Conservation (phyloP, 2,329 filamentous ascomycete genomes). For the Diplodia corticola region DNA sequence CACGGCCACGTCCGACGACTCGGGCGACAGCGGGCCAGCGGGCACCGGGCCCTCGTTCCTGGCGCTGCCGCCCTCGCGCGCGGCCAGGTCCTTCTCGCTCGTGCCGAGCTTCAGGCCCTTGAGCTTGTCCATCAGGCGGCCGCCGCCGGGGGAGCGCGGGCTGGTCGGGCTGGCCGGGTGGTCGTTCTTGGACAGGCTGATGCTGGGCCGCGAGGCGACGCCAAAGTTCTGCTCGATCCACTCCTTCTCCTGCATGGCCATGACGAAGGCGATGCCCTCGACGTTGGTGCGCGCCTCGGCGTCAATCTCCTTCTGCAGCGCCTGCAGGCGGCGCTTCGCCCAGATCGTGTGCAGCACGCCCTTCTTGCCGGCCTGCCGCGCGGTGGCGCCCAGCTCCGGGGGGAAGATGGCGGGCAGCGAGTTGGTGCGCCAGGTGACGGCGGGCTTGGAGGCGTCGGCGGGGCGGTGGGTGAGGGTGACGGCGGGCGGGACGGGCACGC, state of each 20-base stretch:
- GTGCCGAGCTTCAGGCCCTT: slow-evolving; percentile 78
- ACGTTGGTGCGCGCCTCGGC: slow-evolving; percentile 70
- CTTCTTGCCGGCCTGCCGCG: slow-evolving; percentile 67
- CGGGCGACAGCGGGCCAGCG: slow-evolving; percentile 60
- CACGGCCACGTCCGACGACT: slow-evolving; percentile 63
- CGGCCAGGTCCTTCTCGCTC: slow-evolving; percentile 63
- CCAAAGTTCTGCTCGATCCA: slow-evolving; percentile 87
- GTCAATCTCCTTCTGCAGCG: slow-evolving; percentile 74
- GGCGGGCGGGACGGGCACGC: slow-evolving; percentile 68
- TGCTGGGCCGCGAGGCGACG: slow-evolving; percentile 48
- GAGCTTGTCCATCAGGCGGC: slow-evolving; percentile 74
- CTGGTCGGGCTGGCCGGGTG: slow-evolving; percentile 57
- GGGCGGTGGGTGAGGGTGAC: slow-evolving; percentile 63
- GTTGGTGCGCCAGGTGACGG: slow-evolving; percentile 63
- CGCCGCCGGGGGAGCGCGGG: slow-evolving; percentile 63
- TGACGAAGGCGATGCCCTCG: slow-evolving; percentile 80
- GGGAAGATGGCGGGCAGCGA: slow-evolving; percentile 86
- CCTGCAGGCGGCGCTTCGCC: slow-evolving; percentile 78
- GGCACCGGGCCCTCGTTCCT: slow-evolving; percentile 30
- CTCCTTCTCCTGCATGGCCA: slow-evolving; percentile 78
- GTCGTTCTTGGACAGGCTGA: slow-evolving; percentile 36
- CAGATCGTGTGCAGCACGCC: slow-evolving; percentile 88
- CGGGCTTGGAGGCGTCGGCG: slow-evolving; percentile 44
- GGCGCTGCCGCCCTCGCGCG: slow-evolving; percentile 33
- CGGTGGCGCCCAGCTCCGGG: slow-evolving; percentile 68